Evolutionary conservation across 352 stramenopile genomes (phyloP).

Genomic region (Globisporangium parvum): DNA sequence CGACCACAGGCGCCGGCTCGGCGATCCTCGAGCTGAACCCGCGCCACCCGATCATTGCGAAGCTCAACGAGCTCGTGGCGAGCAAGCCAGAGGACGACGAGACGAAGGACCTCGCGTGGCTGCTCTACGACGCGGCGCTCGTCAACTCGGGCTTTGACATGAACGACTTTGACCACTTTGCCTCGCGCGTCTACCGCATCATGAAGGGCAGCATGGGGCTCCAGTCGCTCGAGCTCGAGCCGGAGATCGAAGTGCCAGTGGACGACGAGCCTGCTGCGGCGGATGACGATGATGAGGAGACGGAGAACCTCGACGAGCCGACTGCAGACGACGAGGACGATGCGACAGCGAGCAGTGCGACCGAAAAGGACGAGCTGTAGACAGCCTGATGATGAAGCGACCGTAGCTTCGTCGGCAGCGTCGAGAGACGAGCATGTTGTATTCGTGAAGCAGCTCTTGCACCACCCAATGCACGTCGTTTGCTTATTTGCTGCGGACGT

Average conservation of each 20-base stretch:
- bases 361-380: slow-evolving; percentile 78
- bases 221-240: slow-evolving; percentile 88
- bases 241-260: slow-evolving; percentile 93
- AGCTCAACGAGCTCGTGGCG: slow-evolving; percentile 88
- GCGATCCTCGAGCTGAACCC: slow-evolving; percentile 99
- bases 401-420: background rate
- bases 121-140: slow-evolving; percentile 97
- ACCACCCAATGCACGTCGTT: background rate
- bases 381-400: background rate
- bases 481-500: background rate
- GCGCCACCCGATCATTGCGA: slow-evolving; percentile 96
- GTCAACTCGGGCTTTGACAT: slow-evolving; percentile 97
- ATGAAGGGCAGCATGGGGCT: slow-evolving; percentile 92
- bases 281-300: slow-evolving; percentile 29
- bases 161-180: slow-evolving; percentile 91
- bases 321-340: slow-evolving; percentile 18
- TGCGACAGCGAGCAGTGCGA: slow-evolving; percentile 1
- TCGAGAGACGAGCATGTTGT: background rate
- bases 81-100: slow-evolving; percentile 68
- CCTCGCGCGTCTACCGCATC: slow-evolving; percentile 89
- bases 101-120: slow-evolving; percentile 92
- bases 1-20: slow-evolving; percentile 30
- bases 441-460: background rate
- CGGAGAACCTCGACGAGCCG: slow-evolving; percentile 32
- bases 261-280: slow-evolving; percentile 35